Base-by-base conservation (phyloP, 306 rosid genomes). In the Carpinus viminea region DNA sequence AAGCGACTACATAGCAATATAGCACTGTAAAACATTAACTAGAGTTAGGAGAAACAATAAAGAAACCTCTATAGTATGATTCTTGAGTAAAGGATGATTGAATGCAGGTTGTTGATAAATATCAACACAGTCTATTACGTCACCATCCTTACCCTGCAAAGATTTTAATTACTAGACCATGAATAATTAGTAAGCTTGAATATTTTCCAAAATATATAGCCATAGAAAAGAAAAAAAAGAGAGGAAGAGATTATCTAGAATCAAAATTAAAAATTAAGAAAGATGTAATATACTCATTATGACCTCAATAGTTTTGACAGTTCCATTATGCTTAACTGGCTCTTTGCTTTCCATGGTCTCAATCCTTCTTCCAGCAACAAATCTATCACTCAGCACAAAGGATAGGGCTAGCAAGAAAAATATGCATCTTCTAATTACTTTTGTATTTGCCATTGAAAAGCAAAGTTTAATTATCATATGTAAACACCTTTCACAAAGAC, bases 81-180 rank as follows among this genome's bases (percentile, higher is more conserved):
- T 73, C 47, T 48, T 68, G 65, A 82, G 82, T 66, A 82, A 75
- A 26, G 79, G 85, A 43, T 78, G 79, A 21, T 68, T 77, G 18
- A 82, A 65, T 36, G 85, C 76, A n/a, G 76, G 76, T 6, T 82
- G 86, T 38, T 57, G 70, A 53, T 78, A 57, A 5, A 82, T 82
- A 28, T 68, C 79, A 4, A 82, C 76, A 48, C 86, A 82, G 52
- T 78, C 85, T 55, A 78, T 68, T 10, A 59, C 20, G 5, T 74
- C 76, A 11, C 68, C 85, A 26, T 34, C 71, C 1, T 82, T 55
- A 43, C 59, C 73, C 73, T 78, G 82, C 53, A 36, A 53, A 26
- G 34, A 57, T 57, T 57, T 24, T 5, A 38, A 38, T 38, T 38
- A 4, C 57, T 16, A 16, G 60, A 54, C 24, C 60, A 54, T 38